These are phyloP conservation scores for Apostasia shenzhenica DNA, from an alignment of 106 monocot species.

Conservation along the genomic window DNA sequence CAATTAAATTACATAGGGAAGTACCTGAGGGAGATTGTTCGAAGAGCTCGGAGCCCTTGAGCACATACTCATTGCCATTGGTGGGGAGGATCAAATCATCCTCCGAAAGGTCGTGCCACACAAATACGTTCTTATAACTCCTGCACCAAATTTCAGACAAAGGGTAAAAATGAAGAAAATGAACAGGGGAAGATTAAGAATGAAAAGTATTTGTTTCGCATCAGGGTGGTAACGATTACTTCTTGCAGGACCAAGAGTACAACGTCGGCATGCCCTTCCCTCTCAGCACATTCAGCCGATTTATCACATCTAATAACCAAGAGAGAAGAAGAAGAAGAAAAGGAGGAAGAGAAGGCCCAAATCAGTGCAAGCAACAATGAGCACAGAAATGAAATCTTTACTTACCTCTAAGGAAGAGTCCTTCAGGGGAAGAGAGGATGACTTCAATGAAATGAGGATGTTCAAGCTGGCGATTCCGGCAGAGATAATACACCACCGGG, in stretches of 20 bases:
- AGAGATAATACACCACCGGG: constrained; percentile 59
- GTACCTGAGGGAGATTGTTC: constrained; percentile 54
- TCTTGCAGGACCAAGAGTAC: constrained; percentile 98
- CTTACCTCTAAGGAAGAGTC: constrained; percentile 66
- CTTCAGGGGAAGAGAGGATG: constrained; percentile 45
- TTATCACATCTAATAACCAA: constrained; percentile 48
- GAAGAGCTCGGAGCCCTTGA: constrained; percentile 82
- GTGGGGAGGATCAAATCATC: constrained; percentile 76
- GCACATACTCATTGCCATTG: constrained; percentile 64
- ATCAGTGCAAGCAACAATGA: not conserved
- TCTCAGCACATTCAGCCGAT: constrained; percentile 51
- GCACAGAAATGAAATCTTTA: not conserved
- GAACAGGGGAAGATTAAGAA: not conserved
- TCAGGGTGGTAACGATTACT: constrained; percentile 19
- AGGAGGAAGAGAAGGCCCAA: not conserved
- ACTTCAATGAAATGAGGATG: constrained; percentile 74
- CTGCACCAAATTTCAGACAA: constrained; percentile 21
- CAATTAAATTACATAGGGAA: not conserved
- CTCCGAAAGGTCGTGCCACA: constrained; percentile 80
- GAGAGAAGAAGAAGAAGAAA: constrained; percentile 1
- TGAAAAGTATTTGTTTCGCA: not conserved
- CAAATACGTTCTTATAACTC: constrained; percentile 90
- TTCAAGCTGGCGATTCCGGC: constrained; percentile 52
- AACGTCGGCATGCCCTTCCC: constrained; percentile 68
- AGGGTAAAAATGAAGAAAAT: not conserved